Percentiles rank a stretch among this genome's conserved stretches.
Evolutionary conservation across 495 filamentous ascomycete genomes (phyloP).

Genomic region (Geoglossum glabrum): DNA sequence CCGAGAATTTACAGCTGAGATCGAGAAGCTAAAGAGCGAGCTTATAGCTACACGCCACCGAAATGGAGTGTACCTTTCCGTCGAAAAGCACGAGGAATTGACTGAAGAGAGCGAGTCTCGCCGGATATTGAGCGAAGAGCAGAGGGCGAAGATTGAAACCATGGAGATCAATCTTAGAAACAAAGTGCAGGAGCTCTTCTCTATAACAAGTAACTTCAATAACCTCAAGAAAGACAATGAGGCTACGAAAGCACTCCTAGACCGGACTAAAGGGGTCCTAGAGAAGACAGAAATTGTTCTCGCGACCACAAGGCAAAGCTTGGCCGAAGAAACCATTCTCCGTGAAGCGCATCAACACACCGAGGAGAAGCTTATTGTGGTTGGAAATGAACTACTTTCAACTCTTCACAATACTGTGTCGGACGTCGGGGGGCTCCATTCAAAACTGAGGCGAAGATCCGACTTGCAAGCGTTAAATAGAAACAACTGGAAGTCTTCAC

Average conservation of each 20-base stretch:
- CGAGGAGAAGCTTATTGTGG: conserved; percentile 47
- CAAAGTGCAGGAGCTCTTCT: conserved; percentile 78
- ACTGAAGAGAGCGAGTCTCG: conserved; percentile 79
- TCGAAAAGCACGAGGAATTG: conserved; percentile 69
- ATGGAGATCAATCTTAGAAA: conserved; percentile 77
- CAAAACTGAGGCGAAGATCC: conserved; percentile 63
- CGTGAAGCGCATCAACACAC: conserved; percentile 73
- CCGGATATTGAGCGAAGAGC: conserved; percentile 81
- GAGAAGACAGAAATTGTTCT: conserved; percentile 75
- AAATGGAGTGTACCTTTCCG: conserved; percentile 82
- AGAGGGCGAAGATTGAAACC: conserved; percentile 74
- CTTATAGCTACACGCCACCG: conserved; percentile 82
- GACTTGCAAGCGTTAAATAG: conserved; percentile 64
- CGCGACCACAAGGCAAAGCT: conserved; percentile 45
- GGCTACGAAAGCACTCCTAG: conserved; percentile 42
- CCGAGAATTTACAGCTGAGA: conserved; percentile 77
- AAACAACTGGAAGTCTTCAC: conserved; percentile 58
- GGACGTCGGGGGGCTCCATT: conserved; percentile 62
- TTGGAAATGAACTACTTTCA: conserved; percentile 54
- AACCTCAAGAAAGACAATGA: conserved; percentile 74
- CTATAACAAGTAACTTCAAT: conserved; percentile 66
- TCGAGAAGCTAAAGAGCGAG: conserved; percentile 83
- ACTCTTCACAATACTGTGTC: conserved; percentile 55
- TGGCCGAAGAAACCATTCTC: conserved; percentile 61
- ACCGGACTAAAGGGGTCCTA: conserved; percentile 59